A percentile compares a stretch with the other conserved stretches of the same genome.
Conservation (phyloP, 2,329 filamentous ascomycete species). For the Talaromyces amestolkiae region DNA sequence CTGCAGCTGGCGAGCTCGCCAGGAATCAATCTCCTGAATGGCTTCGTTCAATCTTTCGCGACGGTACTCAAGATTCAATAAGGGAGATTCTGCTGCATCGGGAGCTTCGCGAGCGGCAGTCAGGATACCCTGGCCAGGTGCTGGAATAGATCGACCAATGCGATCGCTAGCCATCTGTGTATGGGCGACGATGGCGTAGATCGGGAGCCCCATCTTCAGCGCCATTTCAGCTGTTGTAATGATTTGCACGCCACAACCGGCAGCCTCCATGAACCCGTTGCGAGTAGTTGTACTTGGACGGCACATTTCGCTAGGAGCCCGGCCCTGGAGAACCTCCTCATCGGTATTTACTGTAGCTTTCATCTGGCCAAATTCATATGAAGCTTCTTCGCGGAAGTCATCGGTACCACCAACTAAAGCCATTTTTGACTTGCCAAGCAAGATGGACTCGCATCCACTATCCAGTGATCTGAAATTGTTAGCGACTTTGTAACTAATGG, state of each 20-base stretch:
- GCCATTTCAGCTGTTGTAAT: conserved; percentile 97
- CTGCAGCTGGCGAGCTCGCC: not conserved
- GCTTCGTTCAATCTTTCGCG: conserved; percentile 89
- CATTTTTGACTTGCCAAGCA: conserved; percentile 86
- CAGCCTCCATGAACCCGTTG: conserved; percentile 98
- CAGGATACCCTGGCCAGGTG: conserved; percentile 92
- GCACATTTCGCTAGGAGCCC: conserved; percentile 92
- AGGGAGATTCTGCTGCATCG: conserved; percentile 87
- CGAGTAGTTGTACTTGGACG: conserved; percentile 93
- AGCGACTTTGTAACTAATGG: not conserved
- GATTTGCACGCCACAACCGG: conserved; percentile 95
- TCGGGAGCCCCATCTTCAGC: conserved; percentile 96
- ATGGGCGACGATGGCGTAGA: conserved; percentile 89
- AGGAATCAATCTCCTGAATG: conserved; percentile 54
- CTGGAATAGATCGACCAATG: conserved; percentile 94
- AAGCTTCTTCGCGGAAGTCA: conserved; percentile 98
- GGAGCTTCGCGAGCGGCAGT: conserved; percentile 89
- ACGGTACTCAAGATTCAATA: conserved; percentile 96
- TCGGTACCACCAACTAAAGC: conserved; percentile 96
- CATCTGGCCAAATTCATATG: conserved; percentile 99
- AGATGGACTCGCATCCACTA: conserved; percentile 95
- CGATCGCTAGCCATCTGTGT: conserved; percentile 97
- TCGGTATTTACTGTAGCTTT: conserved; percentile 98
- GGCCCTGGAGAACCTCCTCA: conserved; percentile 90
- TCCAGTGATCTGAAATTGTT: conserved; percentile 47